A percentile compares a stretch with the other conserved stretches of the same genome.
phyloP scores from a whole-genome alignment of 2,329 filamentous ascomycete species.

The Leptosphaerulina australis region DNA sequence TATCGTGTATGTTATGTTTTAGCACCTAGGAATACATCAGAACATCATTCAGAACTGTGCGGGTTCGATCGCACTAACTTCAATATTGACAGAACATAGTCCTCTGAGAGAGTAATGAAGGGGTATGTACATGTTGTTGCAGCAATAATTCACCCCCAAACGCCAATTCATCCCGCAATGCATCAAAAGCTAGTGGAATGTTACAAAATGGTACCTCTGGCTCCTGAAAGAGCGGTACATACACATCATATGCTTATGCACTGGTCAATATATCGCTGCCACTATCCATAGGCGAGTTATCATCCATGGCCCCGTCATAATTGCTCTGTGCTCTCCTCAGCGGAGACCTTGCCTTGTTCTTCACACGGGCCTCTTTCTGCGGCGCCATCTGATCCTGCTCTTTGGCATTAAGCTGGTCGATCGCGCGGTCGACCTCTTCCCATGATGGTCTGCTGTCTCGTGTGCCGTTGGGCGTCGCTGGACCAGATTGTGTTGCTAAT shows the following conservation, averaged over 20 bases:
- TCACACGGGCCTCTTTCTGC: constrained; percentile 14
- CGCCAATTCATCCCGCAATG: constrained; percentile 6
- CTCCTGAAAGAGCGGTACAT: background rate
- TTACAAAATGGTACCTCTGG: background rate
- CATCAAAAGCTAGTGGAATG: constrained; percentile 5
- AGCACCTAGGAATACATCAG: no score
- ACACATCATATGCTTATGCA: constrained; percentile 12
- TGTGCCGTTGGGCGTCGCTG: constrained; percentile 52
- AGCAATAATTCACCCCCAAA: constrained; percentile 5
- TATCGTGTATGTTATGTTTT: no score
- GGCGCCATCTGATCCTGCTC: constrained; percentile 24
- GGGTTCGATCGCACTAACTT: background rate
- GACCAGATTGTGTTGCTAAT: constrained; percentile 51
- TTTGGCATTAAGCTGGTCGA: constrained; percentile 41
- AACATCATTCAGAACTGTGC: no score
- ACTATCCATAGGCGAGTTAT: constrained; percentile 21
- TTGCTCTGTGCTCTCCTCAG: constrained; percentile 42
- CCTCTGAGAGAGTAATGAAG: background rate
- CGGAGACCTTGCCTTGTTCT: constrained; percentile 37
- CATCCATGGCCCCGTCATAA: constrained; percentile 25
- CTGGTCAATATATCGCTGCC: constrained; percentile 20
- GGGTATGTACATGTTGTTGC: constrained; percentile 10
- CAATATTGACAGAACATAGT: background rate
- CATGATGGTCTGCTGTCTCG: constrained; percentile 47
- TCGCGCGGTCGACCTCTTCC: constrained; percentile 46